Percentiles rank a stretch among this genome's conserved stretches.
Evolutionary conservation across 306 rosid genomes (phyloP).

Genomic region (Alnus rubra): DNA sequence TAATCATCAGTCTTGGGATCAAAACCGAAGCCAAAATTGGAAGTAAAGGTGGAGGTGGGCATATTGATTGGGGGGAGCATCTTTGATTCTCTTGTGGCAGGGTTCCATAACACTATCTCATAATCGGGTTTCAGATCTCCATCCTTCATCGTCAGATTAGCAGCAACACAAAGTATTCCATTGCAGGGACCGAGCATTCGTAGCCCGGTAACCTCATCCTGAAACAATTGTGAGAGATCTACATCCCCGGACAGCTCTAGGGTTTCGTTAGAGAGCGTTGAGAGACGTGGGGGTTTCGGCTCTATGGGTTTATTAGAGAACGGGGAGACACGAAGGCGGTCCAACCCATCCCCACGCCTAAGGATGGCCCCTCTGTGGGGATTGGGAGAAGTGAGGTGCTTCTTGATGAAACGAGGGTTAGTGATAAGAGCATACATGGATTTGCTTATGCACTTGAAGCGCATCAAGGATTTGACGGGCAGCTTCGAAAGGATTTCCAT

Average conservation of each 20-base stretch:
- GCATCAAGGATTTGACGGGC: no score
- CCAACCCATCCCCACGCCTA: no score
- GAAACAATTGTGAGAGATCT: background rate
- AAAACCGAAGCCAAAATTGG: background rate
- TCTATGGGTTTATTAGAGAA: no score
- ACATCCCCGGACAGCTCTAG: background rate
- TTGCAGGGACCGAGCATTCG: background rate
- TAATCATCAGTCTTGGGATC: constrained; percentile 1
- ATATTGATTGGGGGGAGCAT: background rate
- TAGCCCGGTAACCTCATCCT: background rate
- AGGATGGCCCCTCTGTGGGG: no score
- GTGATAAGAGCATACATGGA: no score
- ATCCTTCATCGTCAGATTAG: background rate
- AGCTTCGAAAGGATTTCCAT: no score
- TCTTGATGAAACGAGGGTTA: no score
- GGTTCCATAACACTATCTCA: background rate
- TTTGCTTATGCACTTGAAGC: no score
- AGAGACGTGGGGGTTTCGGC: no score
- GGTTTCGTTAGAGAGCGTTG: no score
- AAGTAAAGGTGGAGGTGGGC: background rate
- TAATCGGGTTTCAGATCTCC: background rate
- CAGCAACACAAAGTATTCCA: background rate
- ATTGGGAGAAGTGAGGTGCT: no score
- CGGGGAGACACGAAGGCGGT: no score
- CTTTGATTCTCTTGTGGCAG: background rate